Conservation (phyloP, 805 yeast species). For the Peterozyma xylosa region DNA sequence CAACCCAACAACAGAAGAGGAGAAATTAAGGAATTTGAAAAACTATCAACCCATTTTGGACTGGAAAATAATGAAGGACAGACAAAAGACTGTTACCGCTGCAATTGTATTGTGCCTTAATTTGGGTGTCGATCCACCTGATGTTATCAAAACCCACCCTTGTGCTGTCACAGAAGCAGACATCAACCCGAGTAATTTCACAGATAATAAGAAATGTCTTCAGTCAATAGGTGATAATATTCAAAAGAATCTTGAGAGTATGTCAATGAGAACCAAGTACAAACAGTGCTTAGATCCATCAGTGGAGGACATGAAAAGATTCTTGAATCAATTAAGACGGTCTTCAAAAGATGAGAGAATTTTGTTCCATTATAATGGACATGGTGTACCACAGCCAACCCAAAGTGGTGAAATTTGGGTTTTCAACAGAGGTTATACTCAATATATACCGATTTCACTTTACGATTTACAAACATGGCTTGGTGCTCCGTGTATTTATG, state of each 20-base stretch:
- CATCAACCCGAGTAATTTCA: conserved; percentile 77
- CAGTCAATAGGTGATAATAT: conserved; percentile 85
- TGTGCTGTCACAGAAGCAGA: conserved; percentile 90
- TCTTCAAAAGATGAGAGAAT: conserved; percentile 92
- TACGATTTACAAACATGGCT: conserved; percentile 95
- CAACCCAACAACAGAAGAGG: conserved; percentile 56
- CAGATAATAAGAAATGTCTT: conserved; percentile 84
- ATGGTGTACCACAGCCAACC: conserved; percentile 97
- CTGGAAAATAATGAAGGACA: conserved; percentile 87
- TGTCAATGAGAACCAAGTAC: conserved; percentile 80
- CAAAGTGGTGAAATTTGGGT: conserved; percentile 98
- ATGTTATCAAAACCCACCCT: conserved; percentile 85
- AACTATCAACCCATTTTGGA: conserved; percentile 70
- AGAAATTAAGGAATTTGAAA: conserved; percentile 34
- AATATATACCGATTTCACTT: conserved; percentile 93
- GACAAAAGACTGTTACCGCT: conserved; percentile 90
- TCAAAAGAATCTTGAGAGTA: conserved; percentile 83
- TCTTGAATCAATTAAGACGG: conserved; percentile 81
- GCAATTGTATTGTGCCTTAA: conserved; percentile 87
- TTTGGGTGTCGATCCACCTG: conserved; percentile 96
- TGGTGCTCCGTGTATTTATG: conserved; percentile 95
- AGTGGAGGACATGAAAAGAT: conserved; percentile 89
- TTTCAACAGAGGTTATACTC: conserved; percentile 93
- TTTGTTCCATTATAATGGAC: conserved; percentile 93
- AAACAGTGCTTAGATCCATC: conserved; percentile 91